phyloP scores from a whole-genome alignment of 2,329 filamentous ascomycete species.

The Neocucurbitaria cava region DNA sequence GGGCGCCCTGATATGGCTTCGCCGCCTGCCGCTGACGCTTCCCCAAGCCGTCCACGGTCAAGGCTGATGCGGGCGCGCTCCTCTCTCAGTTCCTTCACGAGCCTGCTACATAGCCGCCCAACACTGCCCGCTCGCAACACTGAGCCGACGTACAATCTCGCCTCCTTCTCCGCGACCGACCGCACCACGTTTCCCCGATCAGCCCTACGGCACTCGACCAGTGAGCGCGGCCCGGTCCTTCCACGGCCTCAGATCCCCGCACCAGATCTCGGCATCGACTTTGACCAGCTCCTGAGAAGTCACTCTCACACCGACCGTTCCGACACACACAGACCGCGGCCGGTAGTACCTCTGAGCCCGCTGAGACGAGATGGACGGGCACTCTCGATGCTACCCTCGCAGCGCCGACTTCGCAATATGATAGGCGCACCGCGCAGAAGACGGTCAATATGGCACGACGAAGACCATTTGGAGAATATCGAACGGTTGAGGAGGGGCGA shows the following conservation, averaged over 20 bases:
- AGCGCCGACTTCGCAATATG: constrained; percentile 50
- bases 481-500: constrained; percentile 58
- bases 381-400: constrained; percentile 47
- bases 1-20: constrained; percentile 41
- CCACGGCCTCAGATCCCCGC: constrained; percentile 37
- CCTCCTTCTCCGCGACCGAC: constrained; percentile 21
- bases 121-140: constrained; percentile 25
- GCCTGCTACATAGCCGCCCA: constrained; percentile 38
- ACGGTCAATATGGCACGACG: constrained; percentile 54
- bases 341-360: constrained; percentile 23
- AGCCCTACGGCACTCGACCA: constrained; percentile 27
- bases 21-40: constrained; percentile 24
- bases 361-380: constrained; percentile 39
- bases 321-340: constrained; percentile 25
- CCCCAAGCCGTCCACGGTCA: constrained; percentile 35
- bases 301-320: constrained; percentile 23
- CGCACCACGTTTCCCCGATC: constrained; percentile 26
- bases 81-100: constrained; percentile 45
- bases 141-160: constrained; percentile 19
- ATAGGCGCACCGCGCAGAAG: constrained; percentile 58
- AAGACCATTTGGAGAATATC: constrained; percentile 34
- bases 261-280: constrained; percentile 48
- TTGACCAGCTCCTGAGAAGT: constrained; percentile 41
- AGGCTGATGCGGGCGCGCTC: constrained; percentile 46
- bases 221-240: constrained; percentile 41